A percentile compares a stretch with the other conserved stretches of the same genome.
These are phyloP conservation scores for Gorgonomyces haynaldii DNA, from an alignment of 192 early-diverging fungal species.

Conservation along the genomic window DNA sequence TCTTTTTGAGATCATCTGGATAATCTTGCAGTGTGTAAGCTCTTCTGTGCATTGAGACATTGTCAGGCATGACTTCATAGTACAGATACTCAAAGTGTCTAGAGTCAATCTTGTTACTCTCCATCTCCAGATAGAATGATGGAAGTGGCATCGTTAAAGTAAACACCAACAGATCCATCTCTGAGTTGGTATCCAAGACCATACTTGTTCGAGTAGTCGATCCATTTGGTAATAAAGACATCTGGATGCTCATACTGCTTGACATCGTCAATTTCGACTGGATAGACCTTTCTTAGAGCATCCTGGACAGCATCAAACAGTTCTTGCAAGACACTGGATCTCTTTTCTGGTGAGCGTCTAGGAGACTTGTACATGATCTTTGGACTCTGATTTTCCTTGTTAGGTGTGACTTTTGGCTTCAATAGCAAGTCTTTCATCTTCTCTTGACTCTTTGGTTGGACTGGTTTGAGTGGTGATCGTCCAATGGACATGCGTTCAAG, in stretches of 20 bases:
- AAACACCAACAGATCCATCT: conserved; percentile 71
- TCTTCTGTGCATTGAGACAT: conserved; percentile 21
- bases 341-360: background rate
- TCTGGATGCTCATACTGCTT: conserved; percentile 6
- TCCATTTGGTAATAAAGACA: conserved; percentile 79
- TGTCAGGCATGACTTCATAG: conserved; percentile 15
- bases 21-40: conserved; percentile 24
- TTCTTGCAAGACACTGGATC: background rate
- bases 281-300: background rate
- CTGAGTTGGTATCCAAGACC: conserved; percentile 81
- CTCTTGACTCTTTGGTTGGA: too few relatives aligned
- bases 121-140: conserved; percentile 50
- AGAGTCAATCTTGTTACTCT: conserved; percentile 24
- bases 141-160: conserved; percentile 82
- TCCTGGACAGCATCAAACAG: background rate
- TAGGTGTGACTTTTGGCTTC: too few relatives aligned
- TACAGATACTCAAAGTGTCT: conserved; percentile 36
- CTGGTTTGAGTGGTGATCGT: too few relatives aligned
- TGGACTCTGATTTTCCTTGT: too few relatives aligned
- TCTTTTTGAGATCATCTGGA: conserved; percentile 46
- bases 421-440: too few relatives aligned
- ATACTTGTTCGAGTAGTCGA: conserved; percentile 73
- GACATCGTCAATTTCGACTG: background rate
- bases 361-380: too few relatives aligned
- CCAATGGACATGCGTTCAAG: too few relatives aligned